A percentile compares a stretch with the other conserved stretches of the same genome.
Conservation (phyloP, 1,139 yeast genomes). For the Kluyveromyces sp. region DNA sequence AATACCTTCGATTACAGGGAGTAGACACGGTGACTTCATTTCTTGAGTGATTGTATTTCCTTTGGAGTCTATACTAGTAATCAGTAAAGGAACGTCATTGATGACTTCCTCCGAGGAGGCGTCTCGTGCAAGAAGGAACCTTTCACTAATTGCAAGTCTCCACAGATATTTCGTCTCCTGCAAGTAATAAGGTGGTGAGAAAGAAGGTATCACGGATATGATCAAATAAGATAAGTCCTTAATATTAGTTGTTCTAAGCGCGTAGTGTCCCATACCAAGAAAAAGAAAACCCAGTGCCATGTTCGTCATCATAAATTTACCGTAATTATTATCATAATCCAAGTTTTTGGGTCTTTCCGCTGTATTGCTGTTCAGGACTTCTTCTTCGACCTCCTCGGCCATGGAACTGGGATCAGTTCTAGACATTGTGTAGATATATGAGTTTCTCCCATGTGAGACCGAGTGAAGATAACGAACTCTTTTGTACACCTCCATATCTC, state of each 20-base stretch:
- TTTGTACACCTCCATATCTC: constrained; percentile 73
- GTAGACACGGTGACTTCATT: constrained; percentile 52
- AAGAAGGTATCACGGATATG: constrained; percentile 64
- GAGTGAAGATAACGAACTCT: constrained; percentile 65
- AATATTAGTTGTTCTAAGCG: constrained; percentile 47
- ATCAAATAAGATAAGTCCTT: constrained; percentile 43
- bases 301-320: constrained; percentile 72
- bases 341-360: constrained; percentile 11
- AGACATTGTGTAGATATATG: constrained; percentile 21
- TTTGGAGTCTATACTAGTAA: constrained; percentile 42
- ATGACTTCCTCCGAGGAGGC: constrained; percentile 51
- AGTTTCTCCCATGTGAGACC: constrained; percentile 28
- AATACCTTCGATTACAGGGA: constrained; percentile 55
- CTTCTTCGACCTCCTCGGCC: constrained; percentile 9
- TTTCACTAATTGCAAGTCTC: constrained; percentile 76
- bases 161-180: constrained; percentile 90
- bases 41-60: constrained; percentile 17
- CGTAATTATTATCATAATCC: constrained; percentile 40
- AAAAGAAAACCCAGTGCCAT: constrained; percentile 83
- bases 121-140: constrained; percentile 74
- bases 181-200: constrained; percentile 72
- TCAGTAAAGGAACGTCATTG: constrained; percentile 29
- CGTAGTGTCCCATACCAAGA: constrained; percentile 89
- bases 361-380: constrained; percentile 7
- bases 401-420: constrained; percentile 2